A percentile compares a stretch with the other conserved stretches of the same genome.
phyloP scores from a whole-genome alignment of 345 rosid genomes.

The Mercurialis annua region DNA sequence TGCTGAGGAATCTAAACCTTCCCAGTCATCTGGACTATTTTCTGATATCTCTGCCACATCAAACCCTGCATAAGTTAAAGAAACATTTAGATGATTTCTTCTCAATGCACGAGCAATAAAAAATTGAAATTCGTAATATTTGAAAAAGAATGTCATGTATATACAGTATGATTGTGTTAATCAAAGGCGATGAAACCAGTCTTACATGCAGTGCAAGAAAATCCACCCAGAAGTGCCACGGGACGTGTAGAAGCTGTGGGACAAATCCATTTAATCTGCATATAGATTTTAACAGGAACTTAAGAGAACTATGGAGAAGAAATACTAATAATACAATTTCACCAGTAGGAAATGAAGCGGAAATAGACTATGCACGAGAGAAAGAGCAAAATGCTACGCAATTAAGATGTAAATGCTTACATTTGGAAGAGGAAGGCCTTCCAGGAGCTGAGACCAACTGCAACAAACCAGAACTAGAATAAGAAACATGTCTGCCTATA shows the following conservation, averaged over 20 bases:
- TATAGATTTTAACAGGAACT: background rate
- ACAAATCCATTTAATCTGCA: constrained; percentile 38
- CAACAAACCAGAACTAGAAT: constrained; percentile 35
- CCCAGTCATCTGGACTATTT: constrained; percentile 30
- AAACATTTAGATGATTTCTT: background rate
- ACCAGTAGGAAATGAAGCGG: no score
- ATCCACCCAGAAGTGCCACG: constrained; percentile 33
- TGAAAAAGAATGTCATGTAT: background rate
- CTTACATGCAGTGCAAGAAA: constrained; percentile 37
- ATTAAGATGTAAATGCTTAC: constrained; percentile 39
- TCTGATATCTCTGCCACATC: constrained; percentile 34
- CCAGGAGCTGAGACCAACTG: constrained; percentile 94
- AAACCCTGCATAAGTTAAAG: constrained; percentile 16
- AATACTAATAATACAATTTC: background rate
- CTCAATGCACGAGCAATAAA: background rate
- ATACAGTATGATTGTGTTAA: background rate
- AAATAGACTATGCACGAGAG: background rate
- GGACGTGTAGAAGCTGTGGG: constrained; percentile 37
- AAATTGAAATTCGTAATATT: background rate
- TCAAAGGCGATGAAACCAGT: background rate
- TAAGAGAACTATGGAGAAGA: background rate
- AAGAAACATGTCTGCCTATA: constrained; percentile 14
- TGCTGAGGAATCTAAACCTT: constrained; percentile 39
- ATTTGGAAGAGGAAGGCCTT: constrained; percentile 85
- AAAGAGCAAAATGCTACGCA: background rate